Evolutionary conservation across 257 asterid genomes (phyloP), one percentile per base, ranked within the genome.

Genomic region (Sherardia arvensis): DNA sequence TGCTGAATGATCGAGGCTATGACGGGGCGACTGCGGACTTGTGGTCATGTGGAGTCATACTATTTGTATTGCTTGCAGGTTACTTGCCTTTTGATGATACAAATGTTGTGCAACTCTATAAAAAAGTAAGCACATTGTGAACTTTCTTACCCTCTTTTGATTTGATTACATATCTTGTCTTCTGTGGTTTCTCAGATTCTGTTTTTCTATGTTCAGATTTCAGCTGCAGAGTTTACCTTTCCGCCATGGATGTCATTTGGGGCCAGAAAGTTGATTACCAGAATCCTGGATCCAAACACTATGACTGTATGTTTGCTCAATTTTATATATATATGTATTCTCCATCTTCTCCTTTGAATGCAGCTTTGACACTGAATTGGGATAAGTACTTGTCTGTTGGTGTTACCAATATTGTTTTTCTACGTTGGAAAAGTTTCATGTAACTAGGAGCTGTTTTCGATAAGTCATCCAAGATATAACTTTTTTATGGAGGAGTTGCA

Each of bases 241-340:
- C 99, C 99, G n/a, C 90, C 97, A 69, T 92, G 99, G 99, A 79
- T 92, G 69, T 82, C 99, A 38, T 87, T 92, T 65, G 83, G 84
- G 45, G 97, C 91, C 63, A 80, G 80, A 82, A 85, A 87, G 82
- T 73, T 92, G 75, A 89, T 92, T 64, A 25, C 93, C 66, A 91
- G 80, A 73, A 87, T 89, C 66, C 73, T 92, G 78, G 89, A 89
- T 47, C 99, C 99, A 3, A 82, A 85, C 78, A 95, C 97, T 30
- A 58, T 71, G 69, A 87, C 90, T 62, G 99, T 92, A 83, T 54
- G 87, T 43, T 34, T 60, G 47, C 53, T 11, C 10, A 25, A 18
- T 28, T 36, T 62, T 58, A 43, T 54, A 27, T 26, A n/a, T 28
- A 27, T n/a, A n/a, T n/a, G 53, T 55, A 55, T 56, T 17, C 1